Percentiles rank a stretch among this genome's conserved stretches.
These are phyloP conservation scores for Botryosphaeria dothidea DNA, from an alignment of 2,329 filamentous ascomycete species.

Conservation along the genomic window DNA sequence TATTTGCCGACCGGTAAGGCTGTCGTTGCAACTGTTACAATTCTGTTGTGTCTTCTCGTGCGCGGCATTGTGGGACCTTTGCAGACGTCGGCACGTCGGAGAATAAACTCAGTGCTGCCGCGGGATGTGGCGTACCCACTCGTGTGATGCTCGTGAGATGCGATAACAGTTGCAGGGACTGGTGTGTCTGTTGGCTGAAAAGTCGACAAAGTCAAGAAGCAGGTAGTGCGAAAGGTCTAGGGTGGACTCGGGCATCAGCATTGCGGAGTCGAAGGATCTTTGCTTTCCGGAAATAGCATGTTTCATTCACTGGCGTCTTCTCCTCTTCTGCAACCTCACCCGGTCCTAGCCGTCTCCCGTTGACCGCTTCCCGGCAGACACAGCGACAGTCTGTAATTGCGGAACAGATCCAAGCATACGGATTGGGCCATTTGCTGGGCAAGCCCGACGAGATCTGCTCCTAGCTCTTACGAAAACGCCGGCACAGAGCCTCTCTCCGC, in stretches of 20 bases:
- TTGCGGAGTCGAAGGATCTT: neutral
- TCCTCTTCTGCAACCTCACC: neutral
- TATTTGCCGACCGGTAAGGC: neutral
- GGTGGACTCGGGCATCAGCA: neutral
- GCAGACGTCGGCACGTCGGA: neutral
- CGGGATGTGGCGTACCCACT: neutral
- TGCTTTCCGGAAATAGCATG: neutral
- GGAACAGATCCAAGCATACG: neutral
- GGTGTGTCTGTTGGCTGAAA: neutral
- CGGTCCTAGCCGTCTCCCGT: neutral
- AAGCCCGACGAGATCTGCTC: neutral
- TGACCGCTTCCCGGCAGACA: no score
- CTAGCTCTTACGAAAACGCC: neutral
- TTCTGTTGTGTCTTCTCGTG: neutral
- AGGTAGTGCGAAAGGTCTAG: neutral
- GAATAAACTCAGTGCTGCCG: neutral
- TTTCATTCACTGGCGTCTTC: neutral
- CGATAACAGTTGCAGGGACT: neutral
- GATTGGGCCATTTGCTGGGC: neutral
- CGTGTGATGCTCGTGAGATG: neutral
- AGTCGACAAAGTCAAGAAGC: neutral
- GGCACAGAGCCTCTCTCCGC: neutral
- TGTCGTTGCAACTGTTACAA: neutral
- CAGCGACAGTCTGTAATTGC: neutral
- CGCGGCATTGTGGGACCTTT: neutral